phyloP scores from a whole-genome alignment of 1,139 yeast species.

The Magnusiomyces suaveolens region DNA sequence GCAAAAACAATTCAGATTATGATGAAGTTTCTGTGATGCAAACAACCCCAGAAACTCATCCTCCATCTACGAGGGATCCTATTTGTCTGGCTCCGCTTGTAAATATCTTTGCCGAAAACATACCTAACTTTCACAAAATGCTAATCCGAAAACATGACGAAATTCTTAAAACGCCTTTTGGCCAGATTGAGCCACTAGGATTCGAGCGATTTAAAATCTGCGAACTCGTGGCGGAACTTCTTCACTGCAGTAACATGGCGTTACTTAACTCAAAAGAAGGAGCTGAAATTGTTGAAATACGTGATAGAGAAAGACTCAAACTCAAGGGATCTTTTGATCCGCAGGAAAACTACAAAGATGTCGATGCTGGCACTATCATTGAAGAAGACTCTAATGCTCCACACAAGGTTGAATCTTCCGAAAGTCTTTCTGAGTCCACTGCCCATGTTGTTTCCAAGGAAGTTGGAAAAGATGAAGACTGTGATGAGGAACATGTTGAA shows the following conservation, averaged over 20 bases:
- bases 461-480: not conserved
- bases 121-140: constrained; percentile 58
- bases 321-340: constrained; percentile 32
- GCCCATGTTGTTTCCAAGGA: constrained; percentile 18
- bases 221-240: constrained; percentile 85
- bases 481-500: not conserved
- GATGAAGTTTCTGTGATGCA: constrained; percentile 83
- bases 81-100: constrained; percentile 85
- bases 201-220: constrained; percentile 92
- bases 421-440: not conserved
- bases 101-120: constrained; percentile 64
- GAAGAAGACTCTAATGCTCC: no score
- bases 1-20: constrained; percentile 93
- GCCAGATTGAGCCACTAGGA: constrained; percentile 77
- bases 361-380: no score
- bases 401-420: constrained; percentile 13
- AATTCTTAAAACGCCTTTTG: constrained; percentile 59
- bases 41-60: constrained; percentile 82
- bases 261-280: constrained; percentile 79
- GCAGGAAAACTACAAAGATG: no score
- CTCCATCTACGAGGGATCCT: constrained; percentile 92
- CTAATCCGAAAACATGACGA: constrained; percentile 33
- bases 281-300: constrained; percentile 60
- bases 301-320: constrained; percentile 58
- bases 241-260: constrained; percentile 97